phyloP scores from a whole-genome alignment of 2,329 filamentous ascomycete species.

The Bipolaris gigantea region DNA sequence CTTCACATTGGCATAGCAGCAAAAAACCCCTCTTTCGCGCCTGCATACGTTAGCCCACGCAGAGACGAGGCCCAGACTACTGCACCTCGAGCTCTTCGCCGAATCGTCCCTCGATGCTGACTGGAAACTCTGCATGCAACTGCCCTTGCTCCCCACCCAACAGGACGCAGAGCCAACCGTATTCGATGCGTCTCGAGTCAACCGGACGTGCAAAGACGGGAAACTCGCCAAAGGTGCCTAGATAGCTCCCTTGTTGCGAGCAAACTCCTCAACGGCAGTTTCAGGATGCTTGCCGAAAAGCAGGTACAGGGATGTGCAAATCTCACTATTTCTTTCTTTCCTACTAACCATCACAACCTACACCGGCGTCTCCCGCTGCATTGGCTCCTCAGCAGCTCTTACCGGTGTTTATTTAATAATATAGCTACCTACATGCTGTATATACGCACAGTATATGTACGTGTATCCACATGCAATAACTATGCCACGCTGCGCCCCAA shows the following conservation, averaged over 20 bases:
- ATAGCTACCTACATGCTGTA: not conserved
- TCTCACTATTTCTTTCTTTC: not conserved
- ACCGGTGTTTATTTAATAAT: not conserved
- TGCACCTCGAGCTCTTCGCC: conserved; percentile 29
- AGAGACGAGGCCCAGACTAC: conserved; percentile 21
- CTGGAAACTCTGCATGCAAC: conserved; percentile 14
- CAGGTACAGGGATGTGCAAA: not conserved
- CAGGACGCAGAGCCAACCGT: conserved; percentile 21
- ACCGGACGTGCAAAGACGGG: not conserved
- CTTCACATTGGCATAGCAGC: conserved; percentile 4
- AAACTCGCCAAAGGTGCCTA: conserved; percentile 9
- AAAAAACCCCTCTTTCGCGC: conserved; percentile 24
- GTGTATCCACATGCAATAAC: not conserved
- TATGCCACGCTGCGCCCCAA: not conserved
- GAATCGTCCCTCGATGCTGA: conserved; percentile 23
- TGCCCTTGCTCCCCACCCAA: conserved; percentile 1
- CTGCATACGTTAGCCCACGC: conserved; percentile 32
- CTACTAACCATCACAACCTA: not conserved
- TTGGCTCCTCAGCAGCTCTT: not conserved
- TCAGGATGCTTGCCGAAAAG: not conserved
- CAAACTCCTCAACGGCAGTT: conserved; percentile 1
- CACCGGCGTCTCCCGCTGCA: no score
- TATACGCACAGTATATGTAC: not conserved
- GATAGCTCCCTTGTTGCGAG: not conserved
- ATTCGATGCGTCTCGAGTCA: conserved; percentile 16